Percentiles rank a stretch among this genome's conserved stretches.
phyloP scores from a whole-genome alignment of 768 basidiomycete species.

The Lepiota venenata region DNA sequence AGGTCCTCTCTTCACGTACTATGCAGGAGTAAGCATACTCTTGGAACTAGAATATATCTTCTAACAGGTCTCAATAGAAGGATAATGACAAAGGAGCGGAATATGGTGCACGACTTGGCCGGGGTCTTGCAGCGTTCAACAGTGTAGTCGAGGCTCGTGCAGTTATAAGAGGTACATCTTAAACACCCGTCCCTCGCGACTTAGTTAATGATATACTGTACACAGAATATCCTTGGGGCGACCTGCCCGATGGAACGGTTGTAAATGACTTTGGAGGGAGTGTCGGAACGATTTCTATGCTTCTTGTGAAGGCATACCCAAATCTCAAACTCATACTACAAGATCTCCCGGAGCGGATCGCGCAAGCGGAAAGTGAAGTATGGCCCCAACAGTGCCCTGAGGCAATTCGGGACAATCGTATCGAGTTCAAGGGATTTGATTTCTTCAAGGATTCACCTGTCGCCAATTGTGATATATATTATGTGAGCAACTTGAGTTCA shows the following conservation, averaged over 20 bases:
- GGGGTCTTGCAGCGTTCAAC: conserved; percentile 31
- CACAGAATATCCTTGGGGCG: conserved; percentile 32
- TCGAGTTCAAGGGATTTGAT: conserved; percentile 34
- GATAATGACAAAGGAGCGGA: background rate
- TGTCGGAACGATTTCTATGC: conserved; percentile 29
- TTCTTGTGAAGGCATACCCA: conserved; percentile 28
- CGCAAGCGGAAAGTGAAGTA: conserved; percentile 27
- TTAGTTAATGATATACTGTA: background rate
- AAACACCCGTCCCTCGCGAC: background rate
- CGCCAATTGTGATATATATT: conserved; percentile 35
- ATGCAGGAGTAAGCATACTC: conserved; percentile 15
- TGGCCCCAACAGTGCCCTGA: conserved; percentile 34
- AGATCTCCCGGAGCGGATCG: conserved; percentile 30
- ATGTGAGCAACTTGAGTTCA: conserved; percentile 27
- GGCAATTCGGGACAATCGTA: conserved; percentile 28
- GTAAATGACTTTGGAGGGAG: conserved; percentile 41
- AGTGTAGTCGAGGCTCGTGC: conserved; percentile 24
- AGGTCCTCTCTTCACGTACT: conserved; percentile 17
- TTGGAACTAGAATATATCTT: no score
- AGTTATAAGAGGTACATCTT: conserved; percentile 22
- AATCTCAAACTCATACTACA: conserved; percentile 31
- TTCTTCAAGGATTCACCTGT: conserved; percentile 36
- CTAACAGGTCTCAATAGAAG: background rate
- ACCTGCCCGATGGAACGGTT: conserved; percentile 19
- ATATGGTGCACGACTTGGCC: conserved; percentile 22